A percentile compares a stretch with the other conserved stretches of the same genome.
Evolutionary conservation across 2,329 filamentous ascomycete species (phyloP).

Genomic region (Cercospora nicotianae): DNA sequence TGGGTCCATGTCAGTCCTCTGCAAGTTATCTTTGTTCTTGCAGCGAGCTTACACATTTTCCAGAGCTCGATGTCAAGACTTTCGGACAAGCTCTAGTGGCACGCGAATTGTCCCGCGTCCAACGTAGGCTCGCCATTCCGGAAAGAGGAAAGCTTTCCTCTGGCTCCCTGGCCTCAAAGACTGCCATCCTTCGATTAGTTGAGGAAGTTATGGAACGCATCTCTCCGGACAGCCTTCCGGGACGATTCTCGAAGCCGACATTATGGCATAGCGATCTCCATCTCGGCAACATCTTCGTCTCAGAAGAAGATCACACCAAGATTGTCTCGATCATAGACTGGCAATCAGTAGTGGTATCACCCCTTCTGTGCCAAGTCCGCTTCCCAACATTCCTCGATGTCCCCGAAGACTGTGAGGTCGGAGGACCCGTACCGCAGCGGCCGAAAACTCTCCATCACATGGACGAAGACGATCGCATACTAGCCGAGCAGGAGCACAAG

Average conservation of each 20-base stretch:
- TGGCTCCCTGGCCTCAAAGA: constrained; percentile 1
- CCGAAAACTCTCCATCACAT: constrained; percentile 9
- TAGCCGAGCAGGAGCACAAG: constrained; percentile 12
- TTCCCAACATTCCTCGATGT: constrained; percentile 15
- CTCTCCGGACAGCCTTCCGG: constrained; percentile 6
- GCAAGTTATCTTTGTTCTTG: too few relatives aligned
- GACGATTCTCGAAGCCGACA: constrained; percentile 3
- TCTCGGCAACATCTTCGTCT: constrained; percentile 15
- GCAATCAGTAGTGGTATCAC: constrained; percentile 4
- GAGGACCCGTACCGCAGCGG: constrained; percentile 1
- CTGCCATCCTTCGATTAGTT: neutral
- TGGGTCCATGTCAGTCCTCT: neutral
- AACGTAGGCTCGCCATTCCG: neutral
- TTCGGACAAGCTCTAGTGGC: neutral
- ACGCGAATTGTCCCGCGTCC: neutral
- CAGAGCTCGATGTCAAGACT: neutral
- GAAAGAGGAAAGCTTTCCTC: too few relatives aligned
- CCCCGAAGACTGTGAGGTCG: constrained; percentile 14
- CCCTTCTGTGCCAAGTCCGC: constrained; percentile 13
- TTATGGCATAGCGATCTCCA: constrained; percentile 17
- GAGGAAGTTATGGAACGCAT: neutral
- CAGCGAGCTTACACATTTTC: neutral
- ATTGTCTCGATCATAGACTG: constrained; percentile 17
- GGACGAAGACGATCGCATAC: constrained; percentile 10
- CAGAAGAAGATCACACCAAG: constrained; percentile 9